Evolutionary conservation across 192 early-diverging fungal genomes (phyloP).

Genomic region (Coemansia reversa): DNA sequence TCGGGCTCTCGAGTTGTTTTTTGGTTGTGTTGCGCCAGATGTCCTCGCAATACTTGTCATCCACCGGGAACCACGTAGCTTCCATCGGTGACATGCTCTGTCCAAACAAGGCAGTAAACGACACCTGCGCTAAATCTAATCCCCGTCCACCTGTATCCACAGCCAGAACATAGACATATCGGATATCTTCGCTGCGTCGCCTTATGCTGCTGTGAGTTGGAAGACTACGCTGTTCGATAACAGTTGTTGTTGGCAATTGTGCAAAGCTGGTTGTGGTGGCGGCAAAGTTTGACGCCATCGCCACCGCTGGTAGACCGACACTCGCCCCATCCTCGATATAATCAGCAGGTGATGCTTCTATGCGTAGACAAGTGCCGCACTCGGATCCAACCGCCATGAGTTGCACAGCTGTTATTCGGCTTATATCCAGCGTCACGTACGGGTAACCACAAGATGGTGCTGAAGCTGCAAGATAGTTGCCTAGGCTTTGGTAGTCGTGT

Average conservation of each 20-base stretch:
- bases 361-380: slow-evolving; percentile 56
- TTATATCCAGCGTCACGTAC: slow-evolving; percentile 52
- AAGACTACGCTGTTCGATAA: slow-evolving; percentile 2
- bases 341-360: slow-evolving; percentile 28
- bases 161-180: slow-evolving; percentile 53
- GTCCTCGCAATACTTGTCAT: slow-evolving; percentile 41
- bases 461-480: slow-evolving; percentile 39
- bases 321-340: slow-evolving; percentile 34
- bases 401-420: slow-evolving; percentile 56
- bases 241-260: slow-evolving; percentile 27
- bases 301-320: slow-evolving; percentile 26
- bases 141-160: slow-evolving; percentile 58
- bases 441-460: slow-evolving; percentile 58
- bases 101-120: slow-evolving; percentile 54
- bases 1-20: slow-evolving; percentile 22
- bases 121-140: slow-evolving; percentile 53
- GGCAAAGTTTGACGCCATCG: slow-evolving; percentile 45
- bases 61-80: slow-evolving; percentile 53
- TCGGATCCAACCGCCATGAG: slow-evolving; percentile 32
- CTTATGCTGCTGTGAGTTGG: not conserved
- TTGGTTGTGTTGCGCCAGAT: slow-evolving; percentile 47
- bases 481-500: slow-evolving; percentile 53
- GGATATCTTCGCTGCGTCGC: slow-evolving; percentile 22
- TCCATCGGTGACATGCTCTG: slow-evolving; percentile 49
- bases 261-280: slow-evolving; percentile 31